Evolutionary conservation across 1,284 basidiomycete genomes (phyloP), one percentile per base, ranked within the genome.

Genomic region (Moniliophthora roreri): DNA sequence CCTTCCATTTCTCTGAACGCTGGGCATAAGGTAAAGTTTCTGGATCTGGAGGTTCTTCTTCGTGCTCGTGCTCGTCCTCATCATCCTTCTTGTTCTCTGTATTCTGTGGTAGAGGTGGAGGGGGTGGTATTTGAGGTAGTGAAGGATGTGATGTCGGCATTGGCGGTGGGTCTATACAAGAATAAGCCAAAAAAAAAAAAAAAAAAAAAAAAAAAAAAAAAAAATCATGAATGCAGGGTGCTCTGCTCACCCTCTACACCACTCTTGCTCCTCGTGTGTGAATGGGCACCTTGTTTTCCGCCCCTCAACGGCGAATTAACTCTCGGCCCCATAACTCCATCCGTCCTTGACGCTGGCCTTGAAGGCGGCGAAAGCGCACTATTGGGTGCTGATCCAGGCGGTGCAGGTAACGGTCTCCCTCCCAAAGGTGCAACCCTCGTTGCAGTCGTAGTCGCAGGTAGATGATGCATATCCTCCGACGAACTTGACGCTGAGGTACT

Each of bases 21-120:
- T 28, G 23, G 7, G 24, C 24, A 28, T 46, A 46, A 5, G 44
- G 44, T 13, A 46, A 13, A 16, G 10, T 28, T 28, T 28, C 44
- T 32, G 44, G 44, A 32, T 46, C 44, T 46, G 44, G 44, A 15
- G 44, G 44, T 3, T 46, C 44, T 46, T 13, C 13, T n/a, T 46
- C 24, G 2, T 7, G 21, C 5, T 6, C n/a, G 20, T 4, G n/a
- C 37, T 38, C 11, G 11, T 5, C 4, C 4, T 13, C 11, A 20
- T 5, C 18, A 10, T 2, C 40, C 23, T 23, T 41, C 21, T 41
- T 18, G 18, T 20, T 21, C 21, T 24, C 44, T 18, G 2, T 16
- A 1, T 10, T 15, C 24, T n/a, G 15, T 11, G 28, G 28, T 11
- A 32, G 28, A 6, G 28, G 28, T 6, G 28, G 28, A 32, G 28